Percentiles rank a stretch among this genome's conserved stretches.
phyloP scores from a whole-genome alignment of 768 basidiomycete species.

The Psilocybe azurescens region DNA sequence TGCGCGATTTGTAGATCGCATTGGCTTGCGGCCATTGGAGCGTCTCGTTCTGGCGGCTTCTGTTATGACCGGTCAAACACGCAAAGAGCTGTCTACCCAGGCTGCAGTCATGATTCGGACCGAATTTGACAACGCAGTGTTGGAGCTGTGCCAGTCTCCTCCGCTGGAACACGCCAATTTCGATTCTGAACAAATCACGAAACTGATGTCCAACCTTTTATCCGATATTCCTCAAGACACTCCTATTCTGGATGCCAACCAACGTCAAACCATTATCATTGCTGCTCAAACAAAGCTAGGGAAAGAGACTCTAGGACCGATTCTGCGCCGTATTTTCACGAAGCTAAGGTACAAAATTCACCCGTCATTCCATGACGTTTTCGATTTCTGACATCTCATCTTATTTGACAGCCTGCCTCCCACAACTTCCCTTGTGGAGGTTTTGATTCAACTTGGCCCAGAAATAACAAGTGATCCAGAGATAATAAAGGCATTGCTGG shows the following conservation, averaged over 20 bases:
- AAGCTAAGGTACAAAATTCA: constrained; percentile 61
- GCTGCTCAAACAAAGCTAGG: constrained; percentile 85
- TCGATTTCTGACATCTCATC: constrained; percentile 7
- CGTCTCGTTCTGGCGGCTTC: constrained; percentile 78
- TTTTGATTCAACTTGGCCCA: constrained; percentile 76
- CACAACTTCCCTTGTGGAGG: constrained; percentile 74
- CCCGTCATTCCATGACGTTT: constrained; percentile 16
- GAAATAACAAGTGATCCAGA: constrained; percentile 81
- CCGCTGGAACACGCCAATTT: constrained; percentile 86
- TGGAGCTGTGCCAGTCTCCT: constrained; percentile 78
- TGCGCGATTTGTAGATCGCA: constrained; percentile 79
- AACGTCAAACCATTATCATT: constrained; percentile 76
- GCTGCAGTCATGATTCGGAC: constrained; percentile 72
- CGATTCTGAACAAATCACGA: constrained; percentile 72
- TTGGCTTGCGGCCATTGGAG: constrained; percentile 82
- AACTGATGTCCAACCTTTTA: constrained; percentile 82
- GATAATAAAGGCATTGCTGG: constrained; percentile 68
- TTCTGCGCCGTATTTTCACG: constrained; percentile 76
- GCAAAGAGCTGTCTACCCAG: constrained; percentile 62
- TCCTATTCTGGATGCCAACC: constrained; percentile 71
- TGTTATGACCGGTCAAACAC: constrained; percentile 64
- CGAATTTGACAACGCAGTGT: constrained; percentile 81
- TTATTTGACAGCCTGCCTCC: constrained; percentile 57
- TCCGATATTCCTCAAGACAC: constrained; percentile 71
- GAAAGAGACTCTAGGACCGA: constrained; percentile 73